These are phyloP conservation scores for Peronospora belbahrii DNA, from an alignment of 352 stramenopile species.

Conservation along the genomic window DNA sequence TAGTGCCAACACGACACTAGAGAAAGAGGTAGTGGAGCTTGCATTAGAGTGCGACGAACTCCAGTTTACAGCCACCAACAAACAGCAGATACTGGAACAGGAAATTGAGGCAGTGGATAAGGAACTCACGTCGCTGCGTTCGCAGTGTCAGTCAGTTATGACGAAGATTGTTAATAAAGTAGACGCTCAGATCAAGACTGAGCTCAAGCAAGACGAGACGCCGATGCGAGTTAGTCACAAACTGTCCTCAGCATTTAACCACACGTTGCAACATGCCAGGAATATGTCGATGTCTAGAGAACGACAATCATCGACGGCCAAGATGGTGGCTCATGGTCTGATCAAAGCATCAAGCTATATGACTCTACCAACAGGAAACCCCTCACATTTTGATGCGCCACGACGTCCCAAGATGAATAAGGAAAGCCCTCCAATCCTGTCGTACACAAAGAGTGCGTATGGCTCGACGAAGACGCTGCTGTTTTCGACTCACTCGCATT, in stretches of 20 bases:
- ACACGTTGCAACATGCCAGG: conserved; percentile 22
- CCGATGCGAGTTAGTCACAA: conserved; percentile 10
- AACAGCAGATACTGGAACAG: conserved; percentile 37
- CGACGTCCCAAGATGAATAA: conserved; percentile 25
- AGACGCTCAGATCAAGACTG: conserved; percentile 20
- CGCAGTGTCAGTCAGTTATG: conserved; percentile 41
- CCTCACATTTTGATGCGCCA: no score
- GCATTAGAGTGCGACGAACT: conserved; percentile 42
- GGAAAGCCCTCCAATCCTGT: conserved; percentile 30
- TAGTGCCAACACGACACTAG: conserved; percentile 51
- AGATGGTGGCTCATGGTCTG: conserved; percentile 25
- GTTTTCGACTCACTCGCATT: conserved; percentile 34
- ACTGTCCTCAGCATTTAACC: conserved; percentile 24
- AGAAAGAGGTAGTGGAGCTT: conserved; percentile 51
- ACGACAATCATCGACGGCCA: conserved; percentile 25
- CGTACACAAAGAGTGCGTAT: conserved; percentile 28
- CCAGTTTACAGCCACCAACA: conserved; percentile 29
- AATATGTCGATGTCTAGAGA: conserved; percentile 30
- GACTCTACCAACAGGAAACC: conserved; percentile 9
- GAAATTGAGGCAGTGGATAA: conserved; percentile 37
- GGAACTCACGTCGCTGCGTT: conserved; percentile 31
- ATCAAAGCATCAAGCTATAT: conserved; percentile 32
- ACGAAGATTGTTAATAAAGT: conserved; percentile 24
- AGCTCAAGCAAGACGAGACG: conserved; percentile 14
- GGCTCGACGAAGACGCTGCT: conserved; percentile 33